Evolutionary conservation across 1,284 basidiomycete genomes (phyloP), one percentile per base, ranked within the genome.

Genomic region (Schizopora paradoxa): DNA sequence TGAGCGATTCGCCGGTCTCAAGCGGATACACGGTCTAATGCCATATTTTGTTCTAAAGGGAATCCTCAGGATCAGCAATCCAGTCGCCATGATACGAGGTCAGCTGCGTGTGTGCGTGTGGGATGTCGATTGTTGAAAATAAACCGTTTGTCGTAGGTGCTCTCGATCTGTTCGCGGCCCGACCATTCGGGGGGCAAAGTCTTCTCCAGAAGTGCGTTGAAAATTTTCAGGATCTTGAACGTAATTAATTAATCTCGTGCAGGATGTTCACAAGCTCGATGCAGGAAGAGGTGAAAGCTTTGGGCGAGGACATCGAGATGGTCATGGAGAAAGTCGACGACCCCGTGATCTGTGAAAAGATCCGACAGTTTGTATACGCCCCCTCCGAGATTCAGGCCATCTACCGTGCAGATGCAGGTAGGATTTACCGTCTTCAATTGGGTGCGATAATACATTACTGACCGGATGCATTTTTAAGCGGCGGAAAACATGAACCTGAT

Each of bases 41-140:
- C 95, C 95, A 2, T 99, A 99, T 66, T 92, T 98, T 60, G 82
- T 98, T 70, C 78, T 99, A 50, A 95, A 93, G 62, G 78, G 90
- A 5, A 87, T 93, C 14, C 69, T 99, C 51, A 87, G 82, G 63
- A 89, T 99, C 54, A 95, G 90, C 47, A 99, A 98, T 64, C 95
- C 95, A 1, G 86, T 99, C 54, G 79, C 82, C 11, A 99, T 99
- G 95, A 93, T 99, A 56, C 78, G 95, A 54, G 78, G 80, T 64
- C n/a, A n/a, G n/a, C n/a, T n/a, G n/a, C n/a, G n/a, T n/a, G n/a
- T n/a, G n/a, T 48, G 56, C 55, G n/a, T n/a, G n/a, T n/a, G n/a
- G n/a, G n/a, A n/a, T n/a, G n/a, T n/a, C n/a, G 6, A 32, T 34
- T 21, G 25, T 10, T 19, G 14, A 40, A 36, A 39, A 26, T 40